Evolutionary conservation across 192 early-diverging fungal species (phyloP).

Genomic region (Coemansia sp.): DNA sequence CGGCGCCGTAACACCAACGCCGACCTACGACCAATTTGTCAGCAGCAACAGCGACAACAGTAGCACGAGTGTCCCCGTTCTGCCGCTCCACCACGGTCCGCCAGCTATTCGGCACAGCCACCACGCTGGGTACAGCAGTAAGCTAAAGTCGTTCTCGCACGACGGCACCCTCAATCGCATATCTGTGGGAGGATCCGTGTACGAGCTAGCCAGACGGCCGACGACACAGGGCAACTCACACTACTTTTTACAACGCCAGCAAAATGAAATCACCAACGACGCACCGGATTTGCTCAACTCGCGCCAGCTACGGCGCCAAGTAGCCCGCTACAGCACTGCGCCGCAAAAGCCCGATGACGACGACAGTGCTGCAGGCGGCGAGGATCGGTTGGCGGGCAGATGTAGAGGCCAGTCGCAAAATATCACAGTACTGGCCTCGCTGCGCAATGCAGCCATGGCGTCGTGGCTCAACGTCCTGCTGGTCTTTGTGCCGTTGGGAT

Average conservation of each 20-base stretch:
- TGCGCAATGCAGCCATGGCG: slow-evolving; percentile 34
- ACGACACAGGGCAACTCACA: slow-evolving; percentile 7
- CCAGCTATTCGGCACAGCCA: background rate
- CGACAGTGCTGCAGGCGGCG: background rate
- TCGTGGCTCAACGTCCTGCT: slow-evolving; percentile 70
- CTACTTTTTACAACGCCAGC: background rate
- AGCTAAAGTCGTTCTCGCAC: slow-evolving; percentile 33
- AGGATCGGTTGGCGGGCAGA: slow-evolving; percentile 2
- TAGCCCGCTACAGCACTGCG: slow-evolving; percentile 23
- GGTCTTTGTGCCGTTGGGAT: slow-evolving; percentile 78
- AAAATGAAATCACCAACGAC: background rate
- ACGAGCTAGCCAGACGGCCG: slow-evolving; percentile 2
- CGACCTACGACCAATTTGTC: slow-evolving; percentile 1
- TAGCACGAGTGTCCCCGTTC: background rate
- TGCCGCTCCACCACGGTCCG: background rate
- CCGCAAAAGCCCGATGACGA: background rate
- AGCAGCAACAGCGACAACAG: slow-evolving; percentile 3
- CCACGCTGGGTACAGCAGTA: slow-evolving; percentile 2
- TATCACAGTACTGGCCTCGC: slow-evolving; percentile 20
- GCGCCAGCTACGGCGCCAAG: slow-evolving; percentile 36
- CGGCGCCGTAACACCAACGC: background rate
- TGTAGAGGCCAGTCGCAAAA: background rate
- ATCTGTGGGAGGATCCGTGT: background rate
- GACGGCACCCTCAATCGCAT: slow-evolving; percentile 21
- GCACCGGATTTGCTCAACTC: slow-evolving; percentile 47